phyloP scores from a whole-genome alignment of 1,284 basidiomycete species.

The Athelia sp. region DNA sequence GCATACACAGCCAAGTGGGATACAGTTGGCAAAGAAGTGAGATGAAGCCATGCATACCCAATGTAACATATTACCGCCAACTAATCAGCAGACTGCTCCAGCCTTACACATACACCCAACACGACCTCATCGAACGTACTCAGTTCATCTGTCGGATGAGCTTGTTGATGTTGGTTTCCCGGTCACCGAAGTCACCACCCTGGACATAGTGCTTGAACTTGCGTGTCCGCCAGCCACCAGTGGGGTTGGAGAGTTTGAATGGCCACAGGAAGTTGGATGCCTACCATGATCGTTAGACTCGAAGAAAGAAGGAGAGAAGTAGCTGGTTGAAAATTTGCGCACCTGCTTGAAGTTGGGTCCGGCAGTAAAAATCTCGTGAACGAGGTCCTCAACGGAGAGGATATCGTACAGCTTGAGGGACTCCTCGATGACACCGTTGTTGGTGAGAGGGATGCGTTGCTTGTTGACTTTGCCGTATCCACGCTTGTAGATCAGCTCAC shows the following conservation, averaged over 20 bases:
- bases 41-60: no score
- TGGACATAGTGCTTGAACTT: conserved; percentile 96
- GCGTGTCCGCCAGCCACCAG: conserved; percentile 93
- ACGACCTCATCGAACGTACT: conserved; percentile 4
- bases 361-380: conserved; percentile 94
- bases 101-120: no score
- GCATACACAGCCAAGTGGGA: no score
- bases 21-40: no score
- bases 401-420: conserved; percentile 94
- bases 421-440: conserved; percentile 93
- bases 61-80: no score
- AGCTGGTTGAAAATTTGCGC: no score
- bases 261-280: conserved; percentile 97
- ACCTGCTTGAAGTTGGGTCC: conserved; percentile 99
- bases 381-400: conserved; percentile 96
- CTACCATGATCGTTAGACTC: no score
- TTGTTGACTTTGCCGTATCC: conserved; percentile 99
- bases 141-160: conserved; percentile 97
- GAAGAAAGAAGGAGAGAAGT: no score
- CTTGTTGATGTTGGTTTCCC: conserved; percentile 95
- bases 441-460: conserved; percentile 93
- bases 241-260: conserved; percentile 99
- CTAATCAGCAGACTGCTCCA: no score
- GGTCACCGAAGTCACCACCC: conserved; percentile 96
- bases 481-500: conserved; percentile 99